Percentiles rank a stretch among this genome's conserved stretches.
phyloP scores from a whole-genome alignment of 192 early-diverging fungal species.

The Backusella parvicylindrica region DNA sequence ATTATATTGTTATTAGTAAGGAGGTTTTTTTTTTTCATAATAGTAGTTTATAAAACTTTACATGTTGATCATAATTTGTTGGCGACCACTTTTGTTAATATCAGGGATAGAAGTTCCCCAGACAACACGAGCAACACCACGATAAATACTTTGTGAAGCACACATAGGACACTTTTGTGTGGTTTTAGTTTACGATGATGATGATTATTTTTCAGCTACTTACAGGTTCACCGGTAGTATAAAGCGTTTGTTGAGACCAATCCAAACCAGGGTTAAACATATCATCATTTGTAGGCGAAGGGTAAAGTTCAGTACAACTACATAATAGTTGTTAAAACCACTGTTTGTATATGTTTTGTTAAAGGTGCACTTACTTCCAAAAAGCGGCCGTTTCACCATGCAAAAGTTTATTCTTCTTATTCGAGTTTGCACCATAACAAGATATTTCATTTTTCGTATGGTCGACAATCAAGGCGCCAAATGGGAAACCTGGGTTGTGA shows the following conservation, averaged over 20 bases:
- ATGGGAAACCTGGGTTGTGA: slow-evolving; percentile 18
- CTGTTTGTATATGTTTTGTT: too few species aligned
- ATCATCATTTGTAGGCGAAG: slow-evolving; percentile 21
- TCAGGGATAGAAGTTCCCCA: slow-evolving; percentile 27
- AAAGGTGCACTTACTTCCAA: slow-evolving; percentile 25
- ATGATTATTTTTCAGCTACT: not conserved
- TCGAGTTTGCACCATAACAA: slow-evolving; percentile 23
- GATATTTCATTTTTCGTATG: slow-evolving; percentile 20
- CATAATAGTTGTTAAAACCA: not conserved
- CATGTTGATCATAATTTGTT: slow-evolving; percentile 21
- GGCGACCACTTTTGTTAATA: slow-evolving; percentile 24
- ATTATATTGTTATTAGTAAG: not conserved
- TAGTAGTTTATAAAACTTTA: not conserved
- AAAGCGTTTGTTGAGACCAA: slow-evolving; percentile 22
- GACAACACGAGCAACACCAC: slow-evolving; percentile 22
- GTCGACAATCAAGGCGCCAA: slow-evolving; percentile 26
- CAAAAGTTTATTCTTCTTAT: slow-evolving; percentile 20
- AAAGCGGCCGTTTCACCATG: slow-evolving; percentile 31
- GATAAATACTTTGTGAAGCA: slow-evolving; percentile 24
- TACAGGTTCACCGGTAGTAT: slow-evolving; percentile 29
- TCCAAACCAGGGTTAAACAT: slow-evolving; percentile 20
- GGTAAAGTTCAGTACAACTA: slow-evolving; percentile 25
- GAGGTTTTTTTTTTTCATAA: not conserved
- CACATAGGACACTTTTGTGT: slow-evolving; percentile 23
- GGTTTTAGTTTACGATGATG: not conserved